These are phyloP conservation scores for Obba rivulosa DNA, from an alignment of 768 basidiomycete species.

Conservation along the genomic window DNA sequence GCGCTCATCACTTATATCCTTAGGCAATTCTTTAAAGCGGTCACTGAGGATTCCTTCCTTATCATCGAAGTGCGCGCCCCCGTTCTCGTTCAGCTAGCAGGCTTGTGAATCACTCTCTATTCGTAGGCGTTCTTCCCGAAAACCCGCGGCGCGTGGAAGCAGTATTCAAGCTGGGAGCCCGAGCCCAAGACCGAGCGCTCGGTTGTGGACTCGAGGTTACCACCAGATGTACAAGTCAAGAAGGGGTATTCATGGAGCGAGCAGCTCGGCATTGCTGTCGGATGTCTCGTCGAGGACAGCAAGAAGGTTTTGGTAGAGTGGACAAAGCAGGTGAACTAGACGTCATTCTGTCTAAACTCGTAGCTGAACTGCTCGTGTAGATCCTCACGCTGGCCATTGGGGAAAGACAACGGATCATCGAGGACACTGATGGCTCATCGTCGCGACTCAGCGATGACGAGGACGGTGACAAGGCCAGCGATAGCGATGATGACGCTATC, in stretches of 20 bases:
- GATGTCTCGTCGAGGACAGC: constrained; percentile 62
- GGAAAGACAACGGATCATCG: constrained; percentile 54
- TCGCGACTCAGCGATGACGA: constrained; percentile 27
- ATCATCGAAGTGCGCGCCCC: constrained; percentile 69
- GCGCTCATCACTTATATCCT: constrained; percentile 82
- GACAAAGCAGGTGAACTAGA: constrained; percentile 66
- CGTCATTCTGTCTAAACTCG: constrained; percentile 1
- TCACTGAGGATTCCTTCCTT: constrained; percentile 79
- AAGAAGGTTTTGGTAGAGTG: constrained; percentile 66
- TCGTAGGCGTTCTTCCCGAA: constrained; percentile 85
- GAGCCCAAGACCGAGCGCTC: constrained; percentile 35
- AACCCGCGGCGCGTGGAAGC: constrained; percentile 83
- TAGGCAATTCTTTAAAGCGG: constrained; percentile 90
- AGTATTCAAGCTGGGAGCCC: constrained; percentile 73
- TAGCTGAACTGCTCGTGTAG: constrained; percentile 28
- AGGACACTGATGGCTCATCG: constrained; percentile 46
- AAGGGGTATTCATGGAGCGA: constrained; percentile 88
- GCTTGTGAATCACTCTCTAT: constrained; percentile 4
- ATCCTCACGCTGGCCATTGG: constrained; percentile 56
- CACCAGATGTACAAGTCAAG: constrained; percentile 74
- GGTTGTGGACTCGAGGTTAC: constrained; percentile 37
- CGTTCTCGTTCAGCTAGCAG: constrained; percentile 9
- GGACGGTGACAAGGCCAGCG: constrained; percentile 30
- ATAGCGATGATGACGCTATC: constrained; percentile 29
- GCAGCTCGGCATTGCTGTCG: constrained; percentile 82